A percentile compares a stretch with the other conserved stretches of the same genome.
phyloP scores from a whole-genome alignment of 2,329 filamentous ascomycete genomes.

The Nectriaceae sp. region DNA sequence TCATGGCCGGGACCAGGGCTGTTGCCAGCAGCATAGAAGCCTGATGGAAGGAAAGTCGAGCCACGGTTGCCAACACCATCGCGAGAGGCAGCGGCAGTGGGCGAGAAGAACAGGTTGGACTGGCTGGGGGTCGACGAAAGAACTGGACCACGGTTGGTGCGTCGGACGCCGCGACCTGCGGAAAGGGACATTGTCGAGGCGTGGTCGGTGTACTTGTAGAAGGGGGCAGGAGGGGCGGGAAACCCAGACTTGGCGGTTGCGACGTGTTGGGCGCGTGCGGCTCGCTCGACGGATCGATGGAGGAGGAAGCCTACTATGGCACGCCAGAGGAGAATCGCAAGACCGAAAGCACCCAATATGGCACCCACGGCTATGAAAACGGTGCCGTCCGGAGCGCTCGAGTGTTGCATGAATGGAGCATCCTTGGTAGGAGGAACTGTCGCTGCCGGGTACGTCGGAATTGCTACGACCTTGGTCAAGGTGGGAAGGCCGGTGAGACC shows the following conservation, averaged over 20 bases:
- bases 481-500: constrained; percentile 41
- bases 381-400: constrained; percentile 83
- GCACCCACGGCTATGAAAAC: constrained; percentile 95
- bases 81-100: constrained; percentile 75
- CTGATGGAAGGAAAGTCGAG: constrained; percentile 83
- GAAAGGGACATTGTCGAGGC: constrained; percentile 55
- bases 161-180: constrained; percentile 52
- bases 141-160: constrained; percentile 53
- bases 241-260: constrained; percentile 71
- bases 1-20: constrained; percentile 48
- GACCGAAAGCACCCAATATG: constrained; percentile 78
- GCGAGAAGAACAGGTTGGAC: constrained; percentile 89
- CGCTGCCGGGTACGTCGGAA: constrained; percentile 67
- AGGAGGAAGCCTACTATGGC: constrained; percentile 85
- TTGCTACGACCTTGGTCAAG: constrained; percentile 39
- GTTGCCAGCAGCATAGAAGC: constrained; percentile 80
- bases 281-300: constrained; percentile 85
- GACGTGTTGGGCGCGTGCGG: constrained; percentile 72
- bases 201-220: constrained; percentile 66
- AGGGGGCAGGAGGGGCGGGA: constrained; percentile 56
- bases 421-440: constrained; percentile 79
- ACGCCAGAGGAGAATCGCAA: constrained; percentile 86
- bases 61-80: constrained; percentile 64
- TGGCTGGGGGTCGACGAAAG: constrained; percentile 61
- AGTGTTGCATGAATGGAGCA: constrained; percentile 91